These are phyloP conservation scores for Cercospora sojina DNA, from an alignment of 2,329 filamentous ascomycete genomes.

Conservation along the genomic window DNA sequence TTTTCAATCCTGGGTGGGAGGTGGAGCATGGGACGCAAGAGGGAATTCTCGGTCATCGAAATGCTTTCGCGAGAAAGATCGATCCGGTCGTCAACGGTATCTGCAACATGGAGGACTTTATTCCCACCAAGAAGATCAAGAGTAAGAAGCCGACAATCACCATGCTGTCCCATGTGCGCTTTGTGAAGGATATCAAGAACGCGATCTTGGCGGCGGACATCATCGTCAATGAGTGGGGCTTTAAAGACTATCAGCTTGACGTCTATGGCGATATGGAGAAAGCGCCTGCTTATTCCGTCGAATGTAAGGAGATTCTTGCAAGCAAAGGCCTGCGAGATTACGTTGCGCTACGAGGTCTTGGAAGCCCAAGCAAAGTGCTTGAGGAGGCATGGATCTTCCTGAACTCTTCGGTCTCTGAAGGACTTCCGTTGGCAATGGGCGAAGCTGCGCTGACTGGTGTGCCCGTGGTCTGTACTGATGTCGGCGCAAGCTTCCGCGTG, in stretches of 20 bases:
- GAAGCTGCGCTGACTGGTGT: slow-evolving; percentile 49
- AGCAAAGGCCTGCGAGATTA: slow-evolving; percentile 47
- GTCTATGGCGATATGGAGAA: slow-evolving; percentile 61
- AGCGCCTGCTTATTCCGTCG: slow-evolving; percentile 55
- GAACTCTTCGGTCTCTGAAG: slow-evolving; percentile 44
- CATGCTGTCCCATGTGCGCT: slow-evolving; percentile 59
- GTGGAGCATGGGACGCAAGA: slow-evolving; percentile 57
- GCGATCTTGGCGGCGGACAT: slow-evolving; percentile 60
- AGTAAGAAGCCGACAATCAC: slow-evolving; percentile 56
- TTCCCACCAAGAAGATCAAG: slow-evolving; percentile 55
- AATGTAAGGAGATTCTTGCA: slow-evolving; percentile 54
- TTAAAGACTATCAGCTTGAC: slow-evolving; percentile 57
- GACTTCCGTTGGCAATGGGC: slow-evolving; percentile 47
- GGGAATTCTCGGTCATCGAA: slow-evolving; percentile 52
- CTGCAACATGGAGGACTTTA: slow-evolving; percentile 58
- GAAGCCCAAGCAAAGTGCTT: slow-evolving; percentile 54
- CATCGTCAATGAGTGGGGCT: slow-evolving; percentile 61
- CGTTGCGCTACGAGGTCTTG: slow-evolving; percentile 52
- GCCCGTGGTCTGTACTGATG: slow-evolving; percentile 50
- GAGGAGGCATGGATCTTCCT: slow-evolving; percentile 58
- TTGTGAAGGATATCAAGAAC: slow-evolving; percentile 59
- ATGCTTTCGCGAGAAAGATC: slow-evolving; percentile 55
- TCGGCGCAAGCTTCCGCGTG: slow-evolving; percentile 56
- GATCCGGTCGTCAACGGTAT: slow-evolving; percentile 62
- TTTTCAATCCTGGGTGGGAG: slow-evolving; percentile 61